Evolutionary conservation across 805 yeast species (phyloP).

Genomic region (Kuraishia borneana): DNA sequence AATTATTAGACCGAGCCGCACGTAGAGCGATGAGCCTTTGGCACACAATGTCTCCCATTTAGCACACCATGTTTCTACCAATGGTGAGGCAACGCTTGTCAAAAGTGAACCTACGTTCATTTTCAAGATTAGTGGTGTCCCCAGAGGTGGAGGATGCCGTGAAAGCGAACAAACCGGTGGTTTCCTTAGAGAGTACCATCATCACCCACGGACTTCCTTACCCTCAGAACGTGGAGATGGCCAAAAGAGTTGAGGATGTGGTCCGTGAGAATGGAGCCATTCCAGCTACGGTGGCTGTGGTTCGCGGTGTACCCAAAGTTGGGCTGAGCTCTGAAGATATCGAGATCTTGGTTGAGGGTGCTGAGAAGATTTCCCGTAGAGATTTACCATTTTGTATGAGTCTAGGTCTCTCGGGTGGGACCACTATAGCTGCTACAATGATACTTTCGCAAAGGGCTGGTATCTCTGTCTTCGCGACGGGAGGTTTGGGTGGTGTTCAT

Average conservation of each 20-base stretch:
- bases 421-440: conserved; percentile 87
- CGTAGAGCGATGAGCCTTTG: no score
- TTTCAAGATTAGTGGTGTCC: conserved; percentile 1
- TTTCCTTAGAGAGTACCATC: conserved; percentile 79
- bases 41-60: no score
- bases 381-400: conserved; percentile 71
- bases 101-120: neutral
- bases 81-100: neutral
- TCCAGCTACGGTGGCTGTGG: conserved; percentile 80
- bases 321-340: conserved; percentile 46
- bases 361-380: conserved; percentile 59
- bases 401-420: conserved; percentile 61
- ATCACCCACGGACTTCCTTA: conserved; percentile 84
- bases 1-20: no score
- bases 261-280: conserved; percentile 54
- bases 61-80: neutral
- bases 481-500: conserved; percentile 91
- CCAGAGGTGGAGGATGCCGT: conserved; percentile 56
- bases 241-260: conserved; percentile 48
- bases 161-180: conserved; percentile 48
- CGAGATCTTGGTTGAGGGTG: conserved; percentile 31
- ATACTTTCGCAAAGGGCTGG: conserved; percentile 67
- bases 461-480: conserved; percentile 80
- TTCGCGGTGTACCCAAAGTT: conserved; percentile 60
- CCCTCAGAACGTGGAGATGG: conserved; percentile 70